Conservation (phyloP, 306 rosid species). For the Cicer bijugum region DNA sequence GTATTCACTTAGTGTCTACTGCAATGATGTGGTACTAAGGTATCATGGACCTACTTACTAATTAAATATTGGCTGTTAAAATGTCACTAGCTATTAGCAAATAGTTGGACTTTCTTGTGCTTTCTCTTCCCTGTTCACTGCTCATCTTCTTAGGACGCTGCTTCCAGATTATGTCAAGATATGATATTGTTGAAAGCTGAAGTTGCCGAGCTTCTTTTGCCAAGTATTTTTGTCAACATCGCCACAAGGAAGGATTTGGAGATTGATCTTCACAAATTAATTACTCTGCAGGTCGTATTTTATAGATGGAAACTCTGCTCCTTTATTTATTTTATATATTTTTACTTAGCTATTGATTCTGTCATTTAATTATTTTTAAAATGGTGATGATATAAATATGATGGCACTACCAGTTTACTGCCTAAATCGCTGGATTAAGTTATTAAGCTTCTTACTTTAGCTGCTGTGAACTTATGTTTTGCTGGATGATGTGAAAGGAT, state of each 20-base stretch:
- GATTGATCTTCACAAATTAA: slow-evolving; percentile 65
- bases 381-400: background rate
- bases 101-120: slow-evolving; percentile 9
- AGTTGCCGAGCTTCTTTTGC: slow-evolving; percentile 84
- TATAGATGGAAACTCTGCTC: slow-evolving; percentile 18
- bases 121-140: slow-evolving; percentile 21
- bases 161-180: slow-evolving; percentile 87
- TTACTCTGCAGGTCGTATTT: slow-evolving; percentile 69
- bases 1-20: slow-evolving; percentile 67
- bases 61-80: slow-evolving; percentile 9
- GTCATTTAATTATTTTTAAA: slow-evolving; percentile 13
- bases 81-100: slow-evolving; percentile 21
- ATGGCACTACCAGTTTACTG: background rate
- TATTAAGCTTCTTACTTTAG: slow-evolving; percentile 11
- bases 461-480: slow-evolving; percentile 16
- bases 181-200: slow-evolving; percentile 77
- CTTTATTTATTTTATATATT: background rate
- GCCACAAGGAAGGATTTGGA: slow-evolving; percentile 77
- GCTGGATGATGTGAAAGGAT: background rate
- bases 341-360: slow-evolving; percentile 20
- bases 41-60: slow-evolving; percentile 37
- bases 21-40: slow-evolving; percentile 84
- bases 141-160: slow-evolving; percentile 39
- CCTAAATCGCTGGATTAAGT: slow-evolving; percentile 23
- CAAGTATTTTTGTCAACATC: slow-evolving; percentile 74